These are phyloP conservation scores for Fusarium pseudograminearum DNA, from an alignment of 2,329 filamentous ascomycete species.

Conservation along the genomic window DNA sequence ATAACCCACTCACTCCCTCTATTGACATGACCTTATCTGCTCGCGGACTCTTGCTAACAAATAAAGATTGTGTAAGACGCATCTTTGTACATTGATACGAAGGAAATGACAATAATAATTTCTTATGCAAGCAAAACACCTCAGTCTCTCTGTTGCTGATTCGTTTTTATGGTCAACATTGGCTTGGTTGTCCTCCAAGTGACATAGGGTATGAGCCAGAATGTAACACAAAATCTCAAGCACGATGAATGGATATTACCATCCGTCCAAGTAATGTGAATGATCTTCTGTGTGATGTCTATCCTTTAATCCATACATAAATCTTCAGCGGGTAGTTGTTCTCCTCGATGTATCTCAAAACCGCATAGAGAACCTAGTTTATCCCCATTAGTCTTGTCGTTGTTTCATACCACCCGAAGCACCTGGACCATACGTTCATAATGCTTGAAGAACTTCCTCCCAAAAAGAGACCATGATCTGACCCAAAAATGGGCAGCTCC, in stretches of 20 bases:
- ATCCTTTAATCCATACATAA: background rate
- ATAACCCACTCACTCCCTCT: background rate
- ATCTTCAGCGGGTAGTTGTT: accelerated
- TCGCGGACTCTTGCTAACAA: background rate
- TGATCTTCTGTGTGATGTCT: background rate
- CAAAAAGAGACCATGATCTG: accelerated
- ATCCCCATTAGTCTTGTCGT: background rate
- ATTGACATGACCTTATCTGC: background rate
- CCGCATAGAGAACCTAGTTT: background rate
- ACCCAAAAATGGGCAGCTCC: accelerated
- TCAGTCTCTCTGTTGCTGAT: background rate
- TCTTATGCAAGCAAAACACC: background rate
- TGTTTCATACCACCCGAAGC: background rate
- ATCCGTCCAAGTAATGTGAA: background rate
- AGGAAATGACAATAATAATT: background rate
- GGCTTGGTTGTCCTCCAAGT: background rate
- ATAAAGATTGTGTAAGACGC: accelerated
- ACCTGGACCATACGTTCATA: background rate
- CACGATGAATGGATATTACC: background rate
- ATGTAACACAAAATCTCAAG: background rate
- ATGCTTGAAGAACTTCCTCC: background rate
- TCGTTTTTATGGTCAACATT: background rate
- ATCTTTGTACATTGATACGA: accelerated
- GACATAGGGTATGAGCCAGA: background rate
- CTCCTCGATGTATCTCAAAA: background rate